A percentile compares a stretch with the other conserved stretches of the same genome.
Conservation (phyloP, 345 rosid genomes). For the Arabidopsis suecica region DNA sequence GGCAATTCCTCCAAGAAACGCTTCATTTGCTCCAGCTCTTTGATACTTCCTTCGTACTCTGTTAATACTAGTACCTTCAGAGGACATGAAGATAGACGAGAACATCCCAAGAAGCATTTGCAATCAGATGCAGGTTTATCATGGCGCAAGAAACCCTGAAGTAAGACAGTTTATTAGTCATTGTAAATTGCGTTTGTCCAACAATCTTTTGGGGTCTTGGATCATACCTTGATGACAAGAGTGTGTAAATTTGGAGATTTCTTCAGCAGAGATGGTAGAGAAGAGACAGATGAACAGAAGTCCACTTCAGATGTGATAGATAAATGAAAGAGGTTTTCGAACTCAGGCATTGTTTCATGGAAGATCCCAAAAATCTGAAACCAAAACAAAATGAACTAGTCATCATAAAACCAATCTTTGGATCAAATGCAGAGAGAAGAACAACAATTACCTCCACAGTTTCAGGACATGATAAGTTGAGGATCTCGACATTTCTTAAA, state of each 20-base stretch:
- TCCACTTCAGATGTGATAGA: background rate
- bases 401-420: background rate
- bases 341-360: background rate
- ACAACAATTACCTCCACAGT: background rate
- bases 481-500: slow-evolving; percentile 1
- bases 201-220: background rate
- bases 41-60: background rate
- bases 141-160: slow-evolving; percentile 7
- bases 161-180: background rate
- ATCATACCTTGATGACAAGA: slow-evolving; percentile 4
- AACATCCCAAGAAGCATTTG: slow-evolving; percentile 1
- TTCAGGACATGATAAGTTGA: slow-evolving; percentile 10
- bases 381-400: background rate
- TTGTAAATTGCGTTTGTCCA: background rate
- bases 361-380: slow-evolving; percentile 1
- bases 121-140: background rate
- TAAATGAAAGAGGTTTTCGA: background rate
- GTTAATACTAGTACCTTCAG: background rate
- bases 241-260: slow-evolving; percentile 11
- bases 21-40: slow-evolving; percentile 10
- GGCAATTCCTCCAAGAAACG: slow-evolving; percentile 1
- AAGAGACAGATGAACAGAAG: slow-evolving; percentile 9
- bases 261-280: slow-evolving; percentile 2
- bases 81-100: background rate
- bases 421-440: background rate